These are phyloP conservation scores for Fraxinus dipetala DNA, from an alignment of 305 asterid species.

Conservation along the genomic window DNA sequence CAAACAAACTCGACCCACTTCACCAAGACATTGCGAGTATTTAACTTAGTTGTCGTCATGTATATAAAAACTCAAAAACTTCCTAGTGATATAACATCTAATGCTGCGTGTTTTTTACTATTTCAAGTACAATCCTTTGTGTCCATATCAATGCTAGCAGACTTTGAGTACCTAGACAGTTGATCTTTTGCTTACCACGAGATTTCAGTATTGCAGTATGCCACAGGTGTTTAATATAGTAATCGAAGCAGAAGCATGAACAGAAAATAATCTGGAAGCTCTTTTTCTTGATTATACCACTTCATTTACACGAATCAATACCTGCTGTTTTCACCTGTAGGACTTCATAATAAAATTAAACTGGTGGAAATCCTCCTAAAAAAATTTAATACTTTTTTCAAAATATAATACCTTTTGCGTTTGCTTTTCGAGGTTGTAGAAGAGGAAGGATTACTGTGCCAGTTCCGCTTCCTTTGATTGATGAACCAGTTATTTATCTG, in stretches of 20 bases:
- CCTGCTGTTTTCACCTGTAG: slow-evolving; percentile 9
- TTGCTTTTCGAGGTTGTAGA: slow-evolving; percentile 45
- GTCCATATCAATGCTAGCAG: background rate
- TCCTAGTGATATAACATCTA: background rate
- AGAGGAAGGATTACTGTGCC: slow-evolving; percentile 51
- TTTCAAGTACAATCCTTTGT: background rate
- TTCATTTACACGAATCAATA: background rate
- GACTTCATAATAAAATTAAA: background rate
- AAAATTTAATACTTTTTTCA: background rate
- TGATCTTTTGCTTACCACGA: slow-evolving; percentile 3
- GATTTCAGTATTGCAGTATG: background rate
- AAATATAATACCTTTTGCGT: slow-evolving; percentile 39
- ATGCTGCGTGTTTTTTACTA: background rate
- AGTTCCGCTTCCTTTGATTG: slow-evolving; percentile 56
- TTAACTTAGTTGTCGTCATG: background rate
- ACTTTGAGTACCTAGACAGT: background rate
- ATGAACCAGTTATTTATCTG: slow-evolving; percentile 60
- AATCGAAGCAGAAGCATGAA: background rate
- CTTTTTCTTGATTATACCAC: background rate
- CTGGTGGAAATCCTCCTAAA: slow-evolving; percentile 8
- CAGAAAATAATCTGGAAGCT: background rate
- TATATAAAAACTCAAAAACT: background rate
- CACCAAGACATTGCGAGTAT: background rate
- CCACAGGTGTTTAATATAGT: background rate
- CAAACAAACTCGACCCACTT: background rate